Conservation (phyloP, 352 stramenopile species). For the Pythium dissotocum region DNA sequence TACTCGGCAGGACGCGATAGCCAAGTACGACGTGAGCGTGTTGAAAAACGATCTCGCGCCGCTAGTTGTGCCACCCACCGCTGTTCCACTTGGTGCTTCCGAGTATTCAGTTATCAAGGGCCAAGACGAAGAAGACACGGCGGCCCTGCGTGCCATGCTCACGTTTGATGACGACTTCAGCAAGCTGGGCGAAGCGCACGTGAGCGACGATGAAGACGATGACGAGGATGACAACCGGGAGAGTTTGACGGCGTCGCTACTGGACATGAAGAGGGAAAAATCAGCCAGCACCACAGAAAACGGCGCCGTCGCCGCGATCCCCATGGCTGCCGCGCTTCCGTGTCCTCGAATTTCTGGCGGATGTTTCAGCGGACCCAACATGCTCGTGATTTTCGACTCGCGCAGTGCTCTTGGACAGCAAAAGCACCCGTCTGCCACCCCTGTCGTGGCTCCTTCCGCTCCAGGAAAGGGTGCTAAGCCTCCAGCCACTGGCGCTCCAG, state of each 20-base stretch:
- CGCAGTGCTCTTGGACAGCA: constrained; percentile 77
- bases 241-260: constrained; percentile 2
- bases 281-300: not conserved
- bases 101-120: constrained; percentile 45
- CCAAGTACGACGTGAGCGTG: constrained; percentile 67
- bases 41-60: constrained; percentile 79
- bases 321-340: constrained; percentile 37
- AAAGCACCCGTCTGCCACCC: constrained; percentile 40
- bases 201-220: constrained; percentile 31
- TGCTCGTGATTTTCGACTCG: constrained; percentile 85
- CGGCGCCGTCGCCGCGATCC: not conserved
- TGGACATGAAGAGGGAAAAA: constrained; percentile 5
- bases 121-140: constrained; percentile 45
- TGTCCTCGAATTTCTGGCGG: constrained; percentile 80
- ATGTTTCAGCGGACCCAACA: constrained; percentile 83
- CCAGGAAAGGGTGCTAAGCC: constrained; percentile 56
- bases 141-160: constrained; percentile 49
- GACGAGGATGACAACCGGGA: constrained; percentile 25
- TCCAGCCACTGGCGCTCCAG: constrained; percentile 11
- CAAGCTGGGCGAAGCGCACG: constrained; percentile 39
- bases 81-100: constrained; percentile 54
- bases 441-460: constrained; percentile 44
- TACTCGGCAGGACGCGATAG: constrained; percentile 30
- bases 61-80: constrained; percentile 61
- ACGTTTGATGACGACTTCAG: constrained; percentile 75